Evolutionary conservation across 2,329 filamentous ascomycete genomes (phyloP).

Genomic region (Metarhizium robertsii): DNA sequence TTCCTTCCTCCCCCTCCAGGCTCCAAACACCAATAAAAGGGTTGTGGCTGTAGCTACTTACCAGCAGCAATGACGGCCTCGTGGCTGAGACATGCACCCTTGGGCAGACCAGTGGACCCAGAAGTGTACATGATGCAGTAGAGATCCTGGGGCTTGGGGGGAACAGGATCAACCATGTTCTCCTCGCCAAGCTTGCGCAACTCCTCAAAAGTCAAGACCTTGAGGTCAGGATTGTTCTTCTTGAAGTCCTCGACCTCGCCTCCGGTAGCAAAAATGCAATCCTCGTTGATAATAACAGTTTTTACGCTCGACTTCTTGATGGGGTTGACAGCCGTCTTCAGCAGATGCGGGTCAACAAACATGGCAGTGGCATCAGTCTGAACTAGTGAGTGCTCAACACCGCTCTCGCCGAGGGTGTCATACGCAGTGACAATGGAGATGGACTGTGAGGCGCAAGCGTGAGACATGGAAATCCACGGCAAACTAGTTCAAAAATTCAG

Average conservation of each 20-base stretch:
- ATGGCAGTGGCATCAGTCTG: constrained; percentile 76
- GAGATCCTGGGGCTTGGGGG: constrained; percentile 64
- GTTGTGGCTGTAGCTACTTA: constrained; percentile 20
- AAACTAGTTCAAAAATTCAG: constrained; percentile 36
- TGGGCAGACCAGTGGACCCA: constrained; percentile 79
- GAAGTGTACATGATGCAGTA: constrained; percentile 86
- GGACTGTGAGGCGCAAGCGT: constrained; percentile 71
- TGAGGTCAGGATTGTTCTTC: constrained; percentile 43
- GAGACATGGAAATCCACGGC: constrained; percentile 77
- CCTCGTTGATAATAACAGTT: constrained; percentile 54
- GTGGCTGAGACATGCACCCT: constrained; percentile 79
- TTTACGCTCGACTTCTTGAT: constrained; percentile 49
- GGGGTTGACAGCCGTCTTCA: constrained; percentile 48
- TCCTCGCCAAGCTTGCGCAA: constrained; percentile 51
- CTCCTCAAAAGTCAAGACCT: constrained; percentile 44
- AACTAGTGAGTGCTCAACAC: constrained; percentile 74
- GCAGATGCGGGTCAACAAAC: constrained; percentile 76
- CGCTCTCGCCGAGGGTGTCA: constrained; percentile 79
- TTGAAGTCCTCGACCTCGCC: constrained; percentile 47
- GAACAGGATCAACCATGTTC: constrained; percentile 60
- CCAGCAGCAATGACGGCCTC: constrained; percentile 65
- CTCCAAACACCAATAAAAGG: too few relatives aligned
- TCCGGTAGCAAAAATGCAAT: constrained; percentile 39
- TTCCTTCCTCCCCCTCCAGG: not conserved
- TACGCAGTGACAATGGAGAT: constrained; percentile 91